These are phyloP conservation scores for Suzukiozyma palmioleophila DNA, from an alignment of 1,139 yeast genomes.

Conservation along the genomic window DNA sequence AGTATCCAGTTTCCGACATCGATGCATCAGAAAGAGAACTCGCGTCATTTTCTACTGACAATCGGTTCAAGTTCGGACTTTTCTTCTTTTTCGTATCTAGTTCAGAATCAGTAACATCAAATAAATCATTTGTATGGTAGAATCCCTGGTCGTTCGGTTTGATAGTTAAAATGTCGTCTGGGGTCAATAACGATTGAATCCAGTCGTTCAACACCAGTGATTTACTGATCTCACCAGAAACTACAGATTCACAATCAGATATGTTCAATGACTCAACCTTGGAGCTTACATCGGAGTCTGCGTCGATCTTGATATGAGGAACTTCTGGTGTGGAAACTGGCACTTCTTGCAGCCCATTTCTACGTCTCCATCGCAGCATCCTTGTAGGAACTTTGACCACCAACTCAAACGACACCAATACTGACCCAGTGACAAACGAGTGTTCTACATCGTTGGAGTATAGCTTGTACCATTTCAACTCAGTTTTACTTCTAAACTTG, in stretches of 20 bases:
- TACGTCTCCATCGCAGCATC: conserved; percentile 4
- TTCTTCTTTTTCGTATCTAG: conserved; percentile 11
- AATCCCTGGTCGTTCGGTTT: conserved; percentile 42
- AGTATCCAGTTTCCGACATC: conserved; percentile 3
- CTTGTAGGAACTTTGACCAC: conserved; percentile 19
- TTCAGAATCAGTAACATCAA: conserved; percentile 30
- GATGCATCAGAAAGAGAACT: conserved; percentile 24
- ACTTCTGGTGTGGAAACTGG: not conserved
- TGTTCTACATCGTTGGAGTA: conserved; percentile 44
- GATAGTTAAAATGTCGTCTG: conserved; percentile 21
- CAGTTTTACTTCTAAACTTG: conserved; percentile 19
- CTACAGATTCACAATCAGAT: conserved; percentile 9
- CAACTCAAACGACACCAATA: conserved; percentile 49
- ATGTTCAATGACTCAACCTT: conserved; percentile 11
- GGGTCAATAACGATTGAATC: conserved; percentile 27
- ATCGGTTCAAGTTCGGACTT: conserved; percentile 1
- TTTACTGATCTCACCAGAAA: conserved; percentile 1
- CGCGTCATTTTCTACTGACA: conserved; percentile 6
- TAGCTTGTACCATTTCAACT: conserved; percentile 48
- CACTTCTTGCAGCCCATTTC: not conserved
- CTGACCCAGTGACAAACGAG: conserved; percentile 54
- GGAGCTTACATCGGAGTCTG: not conserved
- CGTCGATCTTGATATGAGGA: not conserved
- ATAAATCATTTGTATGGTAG: conserved; percentile 22
- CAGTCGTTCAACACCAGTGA: conserved; percentile 20